Conservation (phyloP, 2,329 filamentous ascomycete genomes). For the Apiospora phragmitis region DNA sequence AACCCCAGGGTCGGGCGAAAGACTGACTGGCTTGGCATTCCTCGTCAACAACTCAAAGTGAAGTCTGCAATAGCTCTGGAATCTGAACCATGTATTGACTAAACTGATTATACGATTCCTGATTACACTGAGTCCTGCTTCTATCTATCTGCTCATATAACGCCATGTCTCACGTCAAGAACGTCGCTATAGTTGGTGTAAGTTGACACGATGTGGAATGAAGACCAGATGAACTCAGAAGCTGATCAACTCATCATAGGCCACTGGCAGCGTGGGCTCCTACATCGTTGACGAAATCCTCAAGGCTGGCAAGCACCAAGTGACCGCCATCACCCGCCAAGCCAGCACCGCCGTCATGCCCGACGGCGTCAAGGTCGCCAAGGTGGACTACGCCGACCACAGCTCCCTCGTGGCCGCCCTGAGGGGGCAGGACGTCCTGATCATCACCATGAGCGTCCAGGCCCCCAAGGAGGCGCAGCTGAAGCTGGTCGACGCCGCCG, state of each 20-base stretch:
- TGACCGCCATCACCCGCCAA: conserved; percentile 51
- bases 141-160: not conserved
- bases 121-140: not conserved
- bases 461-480: conserved; percentile 46
- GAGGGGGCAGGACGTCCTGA: conserved; percentile 54
- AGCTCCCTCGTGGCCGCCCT: conserved; percentile 49
- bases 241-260: conserved; percentile 32
- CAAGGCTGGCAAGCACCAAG: conserved; percentile 46
- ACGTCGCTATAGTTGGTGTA: conserved; percentile 49
- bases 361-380: conserved; percentile 39
- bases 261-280: conserved; percentile 41
- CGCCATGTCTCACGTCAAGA: conserved; percentile 36
- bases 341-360: conserved; percentile 41
- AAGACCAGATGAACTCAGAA: not conserved
- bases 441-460: conserved; percentile 50
- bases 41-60: not conserved
- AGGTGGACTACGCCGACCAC: conserved; percentile 46
- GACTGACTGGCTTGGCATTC: not conserved
- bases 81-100: not conserved
- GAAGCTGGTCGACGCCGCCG: conserved; percentile 55
- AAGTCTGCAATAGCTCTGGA: not conserved
- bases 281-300: conserved; percentile 43
- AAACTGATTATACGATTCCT: not conserved
- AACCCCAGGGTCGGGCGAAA: not conserved
- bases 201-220: conserved; percentile 23